Base-by-base conservation (phyloP, 2,329 filamentous ascomycete species). In the Fusarium subtropicale region DNA sequence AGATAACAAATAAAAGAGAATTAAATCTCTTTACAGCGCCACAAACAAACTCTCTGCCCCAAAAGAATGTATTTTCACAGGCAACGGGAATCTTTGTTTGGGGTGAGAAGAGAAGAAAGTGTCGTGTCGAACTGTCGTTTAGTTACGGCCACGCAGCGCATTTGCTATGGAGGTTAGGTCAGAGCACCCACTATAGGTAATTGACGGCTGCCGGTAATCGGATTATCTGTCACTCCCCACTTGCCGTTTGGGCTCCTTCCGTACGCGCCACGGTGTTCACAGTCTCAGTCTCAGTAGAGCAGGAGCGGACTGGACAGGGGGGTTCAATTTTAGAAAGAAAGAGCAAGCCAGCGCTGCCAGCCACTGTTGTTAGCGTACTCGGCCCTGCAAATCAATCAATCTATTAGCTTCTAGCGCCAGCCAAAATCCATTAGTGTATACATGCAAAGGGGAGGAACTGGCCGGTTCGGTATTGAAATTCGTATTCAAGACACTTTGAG, bases 181-280 rank as follows among this genome's bases (percentile, higher is more conserved):
- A 53, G 34, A 70, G 56, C 33, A 56, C 42, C 53, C 53, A 55
- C 47, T 24, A 52, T 30, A 41, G 47, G 36, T 39, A 28, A 57
- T 60, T 55, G 62, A 59, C 59, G 59, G 67, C 60, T 65, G 54
- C 64, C 63, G 76, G 77, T 71, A 54, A 68, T 75, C 73, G 75
- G 75, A 79, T 79, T 77, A 79, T 77, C 77, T 76, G 75, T 74
- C 68, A 61, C 58, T 72, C 71, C 72, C 71, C 71, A 62, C 67
- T 56, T 71, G 66, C 66, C 70, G 50, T 65, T 54, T 70, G 31
- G 52, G 68, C 54, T 47, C 64, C 44, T 69, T 56, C 69, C 59
- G 64, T 69, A 75, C 66, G 72, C 76, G 76, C 76, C 77, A 79
- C 76, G 52, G 77, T 79, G 77, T 79, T 78, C 77, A 74, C 75